These are phyloP conservation scores for Gynochthodes officinalis DNA, from an alignment of 257 asterid species.

Conservation along the genomic window DNA sequence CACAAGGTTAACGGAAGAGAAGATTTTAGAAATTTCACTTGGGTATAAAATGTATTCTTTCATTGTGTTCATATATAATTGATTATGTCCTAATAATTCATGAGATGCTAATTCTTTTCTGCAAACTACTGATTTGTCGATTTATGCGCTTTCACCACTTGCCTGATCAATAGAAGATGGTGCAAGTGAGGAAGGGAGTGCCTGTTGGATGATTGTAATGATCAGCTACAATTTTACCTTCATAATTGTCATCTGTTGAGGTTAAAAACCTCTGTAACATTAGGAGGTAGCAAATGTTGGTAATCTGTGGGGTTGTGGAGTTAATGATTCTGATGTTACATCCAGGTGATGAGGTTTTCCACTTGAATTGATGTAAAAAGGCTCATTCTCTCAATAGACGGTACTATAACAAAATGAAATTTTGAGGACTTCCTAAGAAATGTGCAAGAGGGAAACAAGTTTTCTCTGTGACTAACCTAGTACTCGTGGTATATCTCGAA, in stretches of 20 bases:
- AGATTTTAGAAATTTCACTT: slow-evolving; percentile 12
- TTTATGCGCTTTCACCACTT: background rate
- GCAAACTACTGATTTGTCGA: background rate
- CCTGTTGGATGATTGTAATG: background rate
- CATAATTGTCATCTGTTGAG: background rate
- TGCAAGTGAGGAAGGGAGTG: background rate
- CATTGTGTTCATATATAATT: slow-evolving; percentile 47
- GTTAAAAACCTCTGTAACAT: background rate
- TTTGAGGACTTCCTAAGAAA: no score
- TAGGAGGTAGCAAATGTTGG: background rate
- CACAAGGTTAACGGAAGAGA: slow-evolving; percentile 16
- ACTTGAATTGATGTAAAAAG: background rate
- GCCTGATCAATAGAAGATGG: background rate
- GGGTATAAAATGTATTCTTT: slow-evolving; percentile 37
- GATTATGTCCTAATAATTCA: slow-evolving; percentile 20
- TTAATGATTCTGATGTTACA: background rate
- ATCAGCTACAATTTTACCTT: background rate
- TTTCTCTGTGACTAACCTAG: no score
- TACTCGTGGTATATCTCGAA: background rate
- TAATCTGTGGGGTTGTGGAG: background rate
- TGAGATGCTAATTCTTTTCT: background rate
- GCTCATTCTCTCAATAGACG: background rate
- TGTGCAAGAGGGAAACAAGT: no score
- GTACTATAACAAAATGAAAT: no score
- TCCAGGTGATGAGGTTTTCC: background rate